A percentile compares a stretch with the other conserved stretches of the same genome.
Evolutionary conservation across 306 rosid species (phyloP).

Genomic region (Trifolium repens): DNA sequence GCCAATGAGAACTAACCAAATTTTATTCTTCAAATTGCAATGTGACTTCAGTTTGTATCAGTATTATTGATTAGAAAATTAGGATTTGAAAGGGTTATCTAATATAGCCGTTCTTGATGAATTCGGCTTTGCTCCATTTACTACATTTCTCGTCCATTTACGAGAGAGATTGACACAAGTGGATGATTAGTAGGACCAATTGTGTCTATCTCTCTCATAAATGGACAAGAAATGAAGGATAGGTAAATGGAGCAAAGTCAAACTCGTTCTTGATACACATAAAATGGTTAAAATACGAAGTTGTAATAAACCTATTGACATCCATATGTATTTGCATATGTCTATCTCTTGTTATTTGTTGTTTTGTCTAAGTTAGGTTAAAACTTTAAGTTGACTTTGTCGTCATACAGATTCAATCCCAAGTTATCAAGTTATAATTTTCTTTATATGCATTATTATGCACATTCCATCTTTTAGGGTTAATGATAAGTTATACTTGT

Average conservation of each 20-base stretch:
- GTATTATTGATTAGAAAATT: slow-evolving; percentile 4
- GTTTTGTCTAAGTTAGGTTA: not conserved
- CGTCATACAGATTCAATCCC: not conserved
- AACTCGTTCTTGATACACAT: not conserved
- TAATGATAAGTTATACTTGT: slow-evolving; percentile 18
- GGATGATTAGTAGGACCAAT: too few relatives aligned
- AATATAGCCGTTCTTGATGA: slow-evolving; percentile 6
- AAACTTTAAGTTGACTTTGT: slow-evolving; percentile 14
- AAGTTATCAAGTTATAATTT: not conserved
- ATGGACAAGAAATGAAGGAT: too few relatives aligned
- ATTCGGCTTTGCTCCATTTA: too few relatives aligned
- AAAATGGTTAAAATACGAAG: slow-evolving; percentile 2
- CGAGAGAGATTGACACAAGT: too few relatives aligned
- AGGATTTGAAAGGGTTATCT: slow-evolving; percentile 5
- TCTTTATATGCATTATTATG: not conserved
- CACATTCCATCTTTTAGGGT: slow-evolving; percentile 19
- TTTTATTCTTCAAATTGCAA: slow-evolving; percentile 28
- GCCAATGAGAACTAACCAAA: slow-evolving; percentile 26
- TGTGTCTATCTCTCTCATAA: too few relatives aligned
- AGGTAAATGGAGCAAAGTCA: too few relatives aligned
- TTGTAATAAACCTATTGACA: slow-evolving; percentile 24
- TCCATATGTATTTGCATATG: slow-evolving; percentile 16
- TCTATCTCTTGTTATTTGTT: not conserved
- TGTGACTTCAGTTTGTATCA: slow-evolving; percentile 32
- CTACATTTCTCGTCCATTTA: too few relatives aligned